These are phyloP conservation scores for Daedaleopsis sinensis DNA, from an alignment of 768 basidiomycete species.

Conservation along the genomic window DNA sequence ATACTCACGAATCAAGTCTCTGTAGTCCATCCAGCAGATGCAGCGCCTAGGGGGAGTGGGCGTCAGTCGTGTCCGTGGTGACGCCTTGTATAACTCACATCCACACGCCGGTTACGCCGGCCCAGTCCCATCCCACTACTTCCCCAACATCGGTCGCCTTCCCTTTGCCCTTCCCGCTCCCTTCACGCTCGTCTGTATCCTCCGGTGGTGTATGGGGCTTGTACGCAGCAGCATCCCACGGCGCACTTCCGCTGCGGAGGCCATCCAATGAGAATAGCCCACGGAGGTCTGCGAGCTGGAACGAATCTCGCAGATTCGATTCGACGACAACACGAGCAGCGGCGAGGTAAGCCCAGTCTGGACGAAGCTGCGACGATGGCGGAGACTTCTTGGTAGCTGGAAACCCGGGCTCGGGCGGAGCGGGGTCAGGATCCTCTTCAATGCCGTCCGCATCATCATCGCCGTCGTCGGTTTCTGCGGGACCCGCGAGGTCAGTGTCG, in stretches of 20 bases:
- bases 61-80: background rate
- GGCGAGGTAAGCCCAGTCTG: slow-evolving; percentile 56
- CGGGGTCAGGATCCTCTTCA: background rate
- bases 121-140: slow-evolving; percentile 61
- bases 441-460: slow-evolving; percentile 8
- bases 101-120: slow-evolving; percentile 56
- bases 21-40: slow-evolving; percentile 63
- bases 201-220: background rate
- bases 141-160: slow-evolving; percentile 15
- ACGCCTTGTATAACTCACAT: slow-evolving; percentile 38
- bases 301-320: slow-evolving; percentile 48
- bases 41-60: slow-evolving; percentile 42
- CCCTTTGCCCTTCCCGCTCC: slow-evolving; percentile 13
- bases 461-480: background rate
- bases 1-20: slow-evolving; percentile 53
- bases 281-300: slow-evolving; percentile 23
- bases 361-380: slow-evolving; percentile 29
- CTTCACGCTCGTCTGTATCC: background rate
- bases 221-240: slow-evolving; percentile 19
- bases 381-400: background rate
- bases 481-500: no score
- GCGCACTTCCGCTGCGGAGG: slow-evolving; percentile 30
- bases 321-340: slow-evolving; percentile 55
- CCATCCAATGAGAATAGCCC: slow-evolving; percentile 33
- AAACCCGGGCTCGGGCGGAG: background rate